phyloP scores from a whole-genome alignment of 164 flowering plant genomes.

The Umbellularia californica region DNA sequence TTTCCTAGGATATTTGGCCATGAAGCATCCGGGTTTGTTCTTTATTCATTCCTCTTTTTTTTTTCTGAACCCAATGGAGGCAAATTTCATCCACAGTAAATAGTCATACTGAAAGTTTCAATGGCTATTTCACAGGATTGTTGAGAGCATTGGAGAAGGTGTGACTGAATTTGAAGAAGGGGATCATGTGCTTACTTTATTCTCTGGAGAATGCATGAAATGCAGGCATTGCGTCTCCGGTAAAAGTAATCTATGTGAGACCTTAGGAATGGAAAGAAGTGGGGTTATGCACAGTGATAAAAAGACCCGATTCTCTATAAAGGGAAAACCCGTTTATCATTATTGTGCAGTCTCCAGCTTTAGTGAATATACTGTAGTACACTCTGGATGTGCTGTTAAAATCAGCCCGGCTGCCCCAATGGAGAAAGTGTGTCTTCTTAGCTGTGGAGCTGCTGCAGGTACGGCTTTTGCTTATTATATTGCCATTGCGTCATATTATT shows the following conservation, averaged over 20 bases:
- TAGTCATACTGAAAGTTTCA: slow-evolving; percentile 13
- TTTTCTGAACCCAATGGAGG: neutral
- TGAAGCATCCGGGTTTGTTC: slow-evolving; percentile 88
- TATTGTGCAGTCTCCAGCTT: slow-evolving; percentile 98
- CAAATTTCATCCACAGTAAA: neutral
- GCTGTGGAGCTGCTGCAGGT: slow-evolving; percentile 99
- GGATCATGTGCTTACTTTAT: slow-evolving; percentile 91
- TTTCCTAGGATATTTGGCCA: slow-evolving; percentile 97
- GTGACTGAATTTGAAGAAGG: slow-evolving; percentile 81
- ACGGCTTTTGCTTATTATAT: slow-evolving; percentile 10
- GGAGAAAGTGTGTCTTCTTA: slow-evolving; percentile 86
- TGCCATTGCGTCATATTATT: neutral
- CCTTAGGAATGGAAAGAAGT: slow-evolving; percentile 78
- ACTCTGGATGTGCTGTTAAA: slow-evolving; percentile 97
- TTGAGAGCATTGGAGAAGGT: slow-evolving; percentile 90
- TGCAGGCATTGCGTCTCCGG: slow-evolving; percentile 74
- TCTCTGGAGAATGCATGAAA: slow-evolving; percentile 84
- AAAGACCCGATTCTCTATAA: slow-evolving; percentile 73
- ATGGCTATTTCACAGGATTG: slow-evolving; percentile 42
- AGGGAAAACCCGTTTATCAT: slow-evolving; percentile 83
- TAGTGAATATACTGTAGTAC: slow-evolving; percentile 90
- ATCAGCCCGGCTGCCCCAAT: slow-evolving; percentile 61
- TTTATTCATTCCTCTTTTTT: slow-evolving; percentile 5
- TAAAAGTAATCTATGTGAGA: slow-evolving; percentile 90
- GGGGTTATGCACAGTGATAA: slow-evolving; percentile 97